Conservation (phyloP, 73 alveolate species). For the Halteria grandinella region DNA sequence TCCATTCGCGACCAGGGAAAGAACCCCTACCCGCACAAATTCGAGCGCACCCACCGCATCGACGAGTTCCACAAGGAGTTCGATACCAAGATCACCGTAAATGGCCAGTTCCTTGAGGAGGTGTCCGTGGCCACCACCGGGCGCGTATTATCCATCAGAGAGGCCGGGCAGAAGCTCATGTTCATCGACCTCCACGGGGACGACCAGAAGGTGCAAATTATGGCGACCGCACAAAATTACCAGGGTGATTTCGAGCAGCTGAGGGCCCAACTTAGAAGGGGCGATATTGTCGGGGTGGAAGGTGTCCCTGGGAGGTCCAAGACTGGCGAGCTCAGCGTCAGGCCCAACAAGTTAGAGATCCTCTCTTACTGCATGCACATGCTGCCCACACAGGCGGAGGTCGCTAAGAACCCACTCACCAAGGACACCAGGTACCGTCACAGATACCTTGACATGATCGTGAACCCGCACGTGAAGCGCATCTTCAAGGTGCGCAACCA, state of each 20-base stretch:
- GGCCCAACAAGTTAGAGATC: conserved; percentile 73
- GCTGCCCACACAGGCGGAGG: conserved; percentile 84
- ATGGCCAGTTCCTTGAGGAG: conserved; percentile 85
- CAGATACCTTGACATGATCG: conserved; percentile 96
- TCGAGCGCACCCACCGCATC: conserved; percentile 84
- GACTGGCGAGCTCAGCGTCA: conserved; percentile 93
- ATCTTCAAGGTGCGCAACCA: conserved; percentile 89
- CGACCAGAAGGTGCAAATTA: conserved; percentile 49
- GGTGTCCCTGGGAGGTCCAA: conserved; percentile 96
- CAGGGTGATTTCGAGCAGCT: conserved; percentile 89
- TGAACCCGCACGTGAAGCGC: conserved; percentile 88
- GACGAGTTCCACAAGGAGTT: conserved; percentile 81
- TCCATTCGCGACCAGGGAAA: conserved; percentile 75
- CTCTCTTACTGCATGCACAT: conserved; percentile 89
- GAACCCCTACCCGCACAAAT: conserved; percentile 97
- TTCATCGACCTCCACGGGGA: conserved; percentile 43
- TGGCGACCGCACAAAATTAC: conserved; percentile 57
- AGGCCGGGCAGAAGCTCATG: conserved; percentile 81
- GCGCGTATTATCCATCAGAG: conserved; percentile 90
- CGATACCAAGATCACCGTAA: conserved; percentile 75
- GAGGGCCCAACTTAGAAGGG: conserved; percentile 81
- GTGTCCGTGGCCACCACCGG: conserved; percentile 91
- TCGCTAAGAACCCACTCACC: conserved; percentile 88
- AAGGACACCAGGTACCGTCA: conserved; percentile 96
- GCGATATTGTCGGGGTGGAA: conserved; percentile 95